Base-by-base conservation (phyloP, 202 grass and related monocot species). In the Musa balbisiana region DNA sequence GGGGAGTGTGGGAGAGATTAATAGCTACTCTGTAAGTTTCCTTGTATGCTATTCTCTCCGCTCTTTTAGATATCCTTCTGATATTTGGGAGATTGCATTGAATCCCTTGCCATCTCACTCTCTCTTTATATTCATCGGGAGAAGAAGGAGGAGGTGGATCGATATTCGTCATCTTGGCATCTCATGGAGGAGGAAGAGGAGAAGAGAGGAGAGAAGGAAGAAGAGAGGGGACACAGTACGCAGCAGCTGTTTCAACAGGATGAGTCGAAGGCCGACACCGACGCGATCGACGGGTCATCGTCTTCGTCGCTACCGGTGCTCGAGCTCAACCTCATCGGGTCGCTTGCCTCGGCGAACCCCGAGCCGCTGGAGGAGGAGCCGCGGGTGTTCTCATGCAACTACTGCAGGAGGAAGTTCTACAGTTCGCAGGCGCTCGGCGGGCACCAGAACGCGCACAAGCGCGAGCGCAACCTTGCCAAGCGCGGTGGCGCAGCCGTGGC, bases 361-460 rank as follows among this genome's bases (percentile, higher is more conserved):
- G 66, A 69, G 58, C 17, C 60, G 19, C 59, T 17, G 49, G 51
- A 43, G 19, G 17, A 50, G 25, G 51, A 65, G 62, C 62, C 24
- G 6, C 24, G 80, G 15, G 71, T 81, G 23, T 81, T 81, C 80
- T 22, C 80, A 0, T 81, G 80, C 80, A 81, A 81, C 80, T 81
- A 75, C 80, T 81, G 80, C 62, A 16, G 14, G 62, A 14, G 69
- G 43, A 80, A 53, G 56, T 80, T 80, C 78, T 64, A 73, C 78
- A 80, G 49, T 58, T 80, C 80, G 51, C 80, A 81, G 80, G 72
- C 80, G 62, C 80, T 81, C 62, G 80, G 80, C 25, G 80, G 80
- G 53, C 80, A 81, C 72, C 80, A 81, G 80, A 81, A 81, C 80
- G 80, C 80, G 51, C 80, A 81, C 63, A 81, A 81, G 72, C 80